These are phyloP conservation scores for Rubia tinctorum DNA, from an alignment of 305 asterid genomes.

Conservation along the genomic window DNA sequence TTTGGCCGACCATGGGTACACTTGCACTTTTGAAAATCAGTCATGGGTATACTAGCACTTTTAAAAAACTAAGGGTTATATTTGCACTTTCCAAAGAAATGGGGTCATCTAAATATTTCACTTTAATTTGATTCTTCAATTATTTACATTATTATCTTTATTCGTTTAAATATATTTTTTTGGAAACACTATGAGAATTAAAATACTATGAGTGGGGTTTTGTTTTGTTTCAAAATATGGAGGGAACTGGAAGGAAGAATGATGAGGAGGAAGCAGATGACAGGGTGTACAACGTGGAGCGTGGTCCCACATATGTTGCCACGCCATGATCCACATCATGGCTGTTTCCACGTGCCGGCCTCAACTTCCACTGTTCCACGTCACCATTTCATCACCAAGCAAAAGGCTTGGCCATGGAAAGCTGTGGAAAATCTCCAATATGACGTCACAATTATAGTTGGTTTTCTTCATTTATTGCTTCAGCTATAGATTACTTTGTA, in stretches of 20 bases:
- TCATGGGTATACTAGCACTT: too few species aligned
- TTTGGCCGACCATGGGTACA: too few species aligned
- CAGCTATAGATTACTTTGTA: too few species aligned
- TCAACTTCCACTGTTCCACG: slow-evolving; percentile 4
- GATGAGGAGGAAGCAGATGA: background rate
- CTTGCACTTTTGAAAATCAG: too few species aligned
- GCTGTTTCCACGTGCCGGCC: background rate
- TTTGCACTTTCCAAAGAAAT: too few species aligned
- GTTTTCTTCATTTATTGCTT: background rate
- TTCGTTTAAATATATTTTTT: too few species aligned
- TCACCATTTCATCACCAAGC: background rate
- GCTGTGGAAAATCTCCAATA: background rate
- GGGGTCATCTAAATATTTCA: too few species aligned
- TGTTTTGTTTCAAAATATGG: background rate
- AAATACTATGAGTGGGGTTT: background rate
- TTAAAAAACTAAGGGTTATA: too few species aligned
- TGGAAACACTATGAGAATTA: background rate
- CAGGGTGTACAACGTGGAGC: background rate
- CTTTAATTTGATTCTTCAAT: background rate
- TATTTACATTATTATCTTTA: too few species aligned
- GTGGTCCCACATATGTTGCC: background rate
- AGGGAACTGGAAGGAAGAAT: background rate
- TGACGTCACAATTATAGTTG: background rate
- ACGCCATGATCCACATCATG: background rate
- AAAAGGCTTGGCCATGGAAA: background rate